Conservation (phyloP, 2,329 filamentous ascomycete genomes). For the Chlorencoelia australis region DNA sequence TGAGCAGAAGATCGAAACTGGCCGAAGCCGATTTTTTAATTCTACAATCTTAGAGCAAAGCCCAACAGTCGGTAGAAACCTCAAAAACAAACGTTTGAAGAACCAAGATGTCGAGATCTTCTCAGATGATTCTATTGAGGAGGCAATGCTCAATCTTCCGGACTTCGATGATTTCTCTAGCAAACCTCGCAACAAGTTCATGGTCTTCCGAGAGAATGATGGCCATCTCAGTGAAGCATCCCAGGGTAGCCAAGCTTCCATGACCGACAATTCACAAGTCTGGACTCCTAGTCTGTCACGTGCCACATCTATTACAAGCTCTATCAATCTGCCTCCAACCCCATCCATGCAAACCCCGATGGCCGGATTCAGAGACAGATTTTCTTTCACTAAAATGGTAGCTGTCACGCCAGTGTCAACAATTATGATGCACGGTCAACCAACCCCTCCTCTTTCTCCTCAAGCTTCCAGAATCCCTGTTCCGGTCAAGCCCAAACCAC, state of each 20-base stretch:
- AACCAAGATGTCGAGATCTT: conserved; percentile 38
- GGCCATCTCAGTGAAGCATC: not conserved
- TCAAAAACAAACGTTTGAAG: conserved; percentile 30
- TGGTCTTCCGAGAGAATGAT: conserved; percentile 15
- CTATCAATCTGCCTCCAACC: conserved; percentile 17
- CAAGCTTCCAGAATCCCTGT: conserved; percentile 22
- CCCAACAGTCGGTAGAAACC: conserved; percentile 29
- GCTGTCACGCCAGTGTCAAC: conserved; percentile 12
- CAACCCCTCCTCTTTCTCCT: conserved; percentile 18
- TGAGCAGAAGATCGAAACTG: conserved; percentile 24
- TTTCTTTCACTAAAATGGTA: conserved; percentile 13
- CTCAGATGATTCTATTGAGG: conserved; percentile 42
- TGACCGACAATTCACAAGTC: conserved; percentile 12
- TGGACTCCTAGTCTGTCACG: conserved; percentile 16
- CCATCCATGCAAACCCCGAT: conserved; percentile 7
- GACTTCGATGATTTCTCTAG: conserved; percentile 23
- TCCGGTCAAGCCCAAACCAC: conserved; percentile 14
- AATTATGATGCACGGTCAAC: conserved; percentile 2
- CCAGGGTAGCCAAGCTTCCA: conserved; percentile 2
- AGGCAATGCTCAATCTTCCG: conserved; percentile 36
- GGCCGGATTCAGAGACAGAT: conserved; percentile 8
- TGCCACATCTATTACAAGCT: conserved; percentile 15
- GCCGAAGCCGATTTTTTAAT: conserved; percentile 39
- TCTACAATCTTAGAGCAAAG: conserved; percentile 27
- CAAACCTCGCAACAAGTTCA: conserved; percentile 14